Evolutionary conservation across 257 asterid genomes (phyloP), one percentile per base, ranked within the genome.

Genomic region (Parsonsia alboflavescens): DNA sequence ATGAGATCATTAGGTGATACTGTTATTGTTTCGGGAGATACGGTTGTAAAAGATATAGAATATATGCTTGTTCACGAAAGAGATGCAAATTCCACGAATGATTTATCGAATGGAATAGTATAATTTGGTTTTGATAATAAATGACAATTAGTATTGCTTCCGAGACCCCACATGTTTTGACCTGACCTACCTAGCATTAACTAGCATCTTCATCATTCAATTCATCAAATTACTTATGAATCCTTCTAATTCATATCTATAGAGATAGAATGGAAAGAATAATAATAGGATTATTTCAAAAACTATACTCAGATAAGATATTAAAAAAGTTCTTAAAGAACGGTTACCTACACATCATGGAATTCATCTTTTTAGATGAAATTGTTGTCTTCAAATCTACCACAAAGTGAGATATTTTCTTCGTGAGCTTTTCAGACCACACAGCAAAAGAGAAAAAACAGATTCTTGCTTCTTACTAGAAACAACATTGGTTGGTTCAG

Each of bases 121-220:
- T 7, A 54, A 54, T n/a, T 13, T 4, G 68, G 45, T 2, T 28
- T 61, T 57, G 76, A 72, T 9, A 16, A 59, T 30, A 48, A 10
- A n/a, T 53, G 68, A 54, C 79, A 67, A 53, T 26, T 46, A 70
- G 46, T 64, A 76, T 76, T 36, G 65, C 58, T 45, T 68, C 22
- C 7, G 5, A 42, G 39, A 42, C 8, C 75, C 75, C 57, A 1
- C 59, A 19, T 48, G 9, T 24, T 50, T 11, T 50, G n/a, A n/a
- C n/a, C n/a, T 56, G 36, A 39, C 62, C 12, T 28, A 59, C 33
- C 22, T 70, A 70, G 71, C 80, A 76, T 76, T 28, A 59, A 48
- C 22, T 70, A 70, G 71, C 80, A 76, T 76, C 75, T 76, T 49
- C 15, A 62, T 30, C 15, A 7, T 33, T 33, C 39, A 33, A 33